Base-by-base conservation (phyloP, 2,329 filamentous ascomycete genomes). In the Ophiocordyceps camponoti-floridani region DNA sequence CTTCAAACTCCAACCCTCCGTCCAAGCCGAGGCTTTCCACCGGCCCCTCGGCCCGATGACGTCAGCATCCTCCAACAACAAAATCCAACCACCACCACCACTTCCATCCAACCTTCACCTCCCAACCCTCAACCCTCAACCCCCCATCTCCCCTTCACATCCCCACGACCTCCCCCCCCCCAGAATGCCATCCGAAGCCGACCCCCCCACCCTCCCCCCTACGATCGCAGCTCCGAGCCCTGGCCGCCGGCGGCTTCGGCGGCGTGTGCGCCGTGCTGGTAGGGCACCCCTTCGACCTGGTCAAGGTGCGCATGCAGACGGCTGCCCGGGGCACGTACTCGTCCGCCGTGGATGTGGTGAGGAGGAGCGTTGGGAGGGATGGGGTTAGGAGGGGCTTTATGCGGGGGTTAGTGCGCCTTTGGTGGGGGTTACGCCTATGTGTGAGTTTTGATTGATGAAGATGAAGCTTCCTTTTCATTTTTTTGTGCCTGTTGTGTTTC, bases 371-470 rank as follows among this genome's bases (percentile, higher is more conserved):
- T 48, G 88, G 88, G 27, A 75, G 83, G 49, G 89, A 96, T 63
- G 91, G 91, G 2, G 61, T 94, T 52, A 56, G 65, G 48, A 66
- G 84, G 62, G 91, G 9, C 63, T 98, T 49, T 98, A 98, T 63
- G 91, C 91, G n/a, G 91, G 91, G 62, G 89, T 98, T 41, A 91
- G 84, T 53, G 91, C 91, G 55, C 91, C 91, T 41, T 68, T 98
- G 49, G 84, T 95, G 10, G 91, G 91, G 45, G 91, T 98, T 14
- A 98, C 91, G 49, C 91, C 91, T 45, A 98, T 98, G 91, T 98
- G 88, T 95, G 75, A 66, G 88, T 40, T 40, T n/a, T n/a, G n/a
- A n/a, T n/a, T n/a, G n/a, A n/a, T n/a, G n/a, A n/a, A n/a, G n/a
- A n/a, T n/a, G n/a, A n/a, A n/a, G 14, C 14, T 40, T 4, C 18